Base-by-base conservation (phyloP, 169 alveolate species). In the Perkinsus olseni region DNA sequence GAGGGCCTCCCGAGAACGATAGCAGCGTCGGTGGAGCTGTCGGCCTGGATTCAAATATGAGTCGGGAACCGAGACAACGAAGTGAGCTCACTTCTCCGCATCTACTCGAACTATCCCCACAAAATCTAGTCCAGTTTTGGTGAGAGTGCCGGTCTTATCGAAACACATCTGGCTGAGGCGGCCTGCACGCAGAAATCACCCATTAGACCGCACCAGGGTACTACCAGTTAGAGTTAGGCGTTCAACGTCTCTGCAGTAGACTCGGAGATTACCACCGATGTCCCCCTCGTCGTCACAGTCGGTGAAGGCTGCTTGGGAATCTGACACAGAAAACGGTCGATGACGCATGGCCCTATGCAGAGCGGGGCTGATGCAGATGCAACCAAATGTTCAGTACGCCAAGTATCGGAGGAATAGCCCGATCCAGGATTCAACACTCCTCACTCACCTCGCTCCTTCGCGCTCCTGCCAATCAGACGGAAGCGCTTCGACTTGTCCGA, bases 101-200 rank as follows among this genome's bases (percentile, higher is more conserved):
- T 62, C 82, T 6, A 62, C 1, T 3, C 17, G 13, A 28, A 13
- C 28, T 6, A 62, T 28, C 34, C 95, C 95, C 11, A 91, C n/a
- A 90, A 92, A 94, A 8, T 94, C 91, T 40, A 94, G 20, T 48
- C 92, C 91, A 13, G 93, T 74, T 91, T 94, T 82, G 50, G 95
- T 94, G 38, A 94, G 91, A 0, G 95, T 94, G 74, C 95, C 95
- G 31, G 95, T 94, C 48, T 94, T 94, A 91, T 94, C 95, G 91
- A 94, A 94, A 92, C 94, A 92, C 48, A 94, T 91, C 82, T 62
- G 82, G 31, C 31, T 62, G 31, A 62, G 31, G 28, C 82, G 82
- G 31, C 82, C 82, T 62, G 8, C 10, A 8, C 36, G 34, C 82
- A 21, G 8, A 13, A 0, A 62, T 24, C 34, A 6, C 62, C 6